Base-by-base conservation (phyloP, 768 basidiomycete genomes). In the Daedaleopsis nitida region DNA sequence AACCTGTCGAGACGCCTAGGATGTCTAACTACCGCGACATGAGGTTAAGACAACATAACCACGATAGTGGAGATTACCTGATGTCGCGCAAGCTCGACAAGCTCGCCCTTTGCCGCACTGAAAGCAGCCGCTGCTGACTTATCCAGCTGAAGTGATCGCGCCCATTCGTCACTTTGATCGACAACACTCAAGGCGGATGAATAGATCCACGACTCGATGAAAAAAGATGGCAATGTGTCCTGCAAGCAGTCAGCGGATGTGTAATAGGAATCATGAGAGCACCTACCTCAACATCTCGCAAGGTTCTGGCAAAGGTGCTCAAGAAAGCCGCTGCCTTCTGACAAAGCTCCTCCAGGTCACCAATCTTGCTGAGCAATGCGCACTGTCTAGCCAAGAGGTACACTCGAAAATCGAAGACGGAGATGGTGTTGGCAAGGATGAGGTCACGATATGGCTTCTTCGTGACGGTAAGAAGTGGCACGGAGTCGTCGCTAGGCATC, bases 151-250 rank as follows among this genome's bases (percentile, higher is more conserved):
- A 78, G 74, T 1, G 73, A 65, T n/a, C 76, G 71, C 12, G 82
- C 81, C 92, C 94, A 95, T 2, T 75, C 73, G 63, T 92, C 88
- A 67, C 89, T 92, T 65, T 88, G 87, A 13, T 92, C 87, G 27
- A 94, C 85, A 47, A 89, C 86, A 64, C 88, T 92, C 47, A 96
- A 78, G 19, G 93, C 87, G 0, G 95, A 93, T 17, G 91, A 93
- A 74, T 94, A 98, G 37, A 84, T 89, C 97, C 97, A 99, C 0
- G 92, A 89, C 70, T 97, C 92, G 37, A 97, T 79, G 71, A 96
- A 97, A 69, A 88, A 84, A 17, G 78, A 76, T 0, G 89, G 82
- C 23, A 91, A 76, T 5, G 77, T 80, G 37, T 68, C 71, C 84
- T 87, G 60, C 65, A 58, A 63, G 48, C 35, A 61, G 8, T 55